These are phyloP conservation scores for Rhizopus arrhizus DNA, from an alignment of 371 early-diverging fungal genomes.

Conservation along the genomic window DNA sequence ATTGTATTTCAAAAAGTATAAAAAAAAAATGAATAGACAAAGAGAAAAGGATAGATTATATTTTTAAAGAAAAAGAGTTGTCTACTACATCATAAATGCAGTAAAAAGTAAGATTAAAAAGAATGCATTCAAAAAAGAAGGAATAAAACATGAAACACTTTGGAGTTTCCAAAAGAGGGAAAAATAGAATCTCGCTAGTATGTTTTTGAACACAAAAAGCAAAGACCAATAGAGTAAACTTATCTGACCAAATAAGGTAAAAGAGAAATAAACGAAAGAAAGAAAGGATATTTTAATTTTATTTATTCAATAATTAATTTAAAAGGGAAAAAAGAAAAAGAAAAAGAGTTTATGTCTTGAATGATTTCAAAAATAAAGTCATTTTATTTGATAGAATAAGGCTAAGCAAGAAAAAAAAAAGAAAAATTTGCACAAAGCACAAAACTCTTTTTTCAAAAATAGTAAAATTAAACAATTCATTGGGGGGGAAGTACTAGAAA, in stretches of 20 bases:
- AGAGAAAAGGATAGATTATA: background rate
- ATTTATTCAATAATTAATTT: background rate
- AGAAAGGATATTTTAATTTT: too few species aligned
- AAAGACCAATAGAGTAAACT: constrained; percentile 4
- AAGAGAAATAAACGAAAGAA: background rate
- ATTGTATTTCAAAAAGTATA: background rate
- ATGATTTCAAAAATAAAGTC: too few species aligned
- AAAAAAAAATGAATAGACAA: too few species aligned
- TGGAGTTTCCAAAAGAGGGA: constrained; percentile 14
- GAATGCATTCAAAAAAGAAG: background rate
- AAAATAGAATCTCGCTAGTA: constrained; percentile 27
- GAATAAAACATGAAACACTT: constrained; percentile 24
- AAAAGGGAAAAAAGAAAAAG: too few species aligned
- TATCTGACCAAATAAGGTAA: constrained; percentile 9
- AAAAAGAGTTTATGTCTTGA: too few species aligned
- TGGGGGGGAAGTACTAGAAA: too few species aligned
- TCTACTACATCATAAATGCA: background rate
- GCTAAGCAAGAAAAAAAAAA: background rate
- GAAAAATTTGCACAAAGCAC: background rate
- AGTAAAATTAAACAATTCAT: constrained; percentile 3
- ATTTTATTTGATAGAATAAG: background rate
- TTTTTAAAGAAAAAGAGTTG: background rate
- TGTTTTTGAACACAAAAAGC: constrained; percentile 23
- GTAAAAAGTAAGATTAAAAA: background rate
- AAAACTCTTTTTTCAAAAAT: constrained; percentile 1